Evolutionary conservation across 306 rosid species (phyloP), one percentile per base, ranked within the genome.

Genomic region (Cercis canadensis): DNA sequence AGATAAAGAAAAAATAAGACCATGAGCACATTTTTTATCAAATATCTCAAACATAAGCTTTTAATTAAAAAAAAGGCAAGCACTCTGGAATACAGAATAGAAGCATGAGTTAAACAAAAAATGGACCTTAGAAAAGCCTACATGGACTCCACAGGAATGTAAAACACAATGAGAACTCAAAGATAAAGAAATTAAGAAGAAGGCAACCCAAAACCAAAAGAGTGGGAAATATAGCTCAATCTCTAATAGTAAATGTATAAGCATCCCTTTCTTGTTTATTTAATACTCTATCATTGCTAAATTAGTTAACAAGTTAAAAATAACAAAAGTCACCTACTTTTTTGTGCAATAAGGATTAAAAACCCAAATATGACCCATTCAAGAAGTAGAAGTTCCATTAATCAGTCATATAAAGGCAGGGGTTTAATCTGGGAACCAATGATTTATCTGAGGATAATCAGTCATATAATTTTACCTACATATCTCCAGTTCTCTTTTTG

Each of bases 401-500:
- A 44, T 11, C n/a, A n/a, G n/a, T n/a, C n/a, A n/a, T n/a, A n/a
- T 4, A 43, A 52, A 81, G 33, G 33, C 66, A 56, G 46, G 45
- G 45, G 62, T 44, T 60, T 15, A 63, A 58, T 73, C 8, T 10
- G n/a, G 32, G 21, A 5, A 51, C 55, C n/a, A 62, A 57, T 3
- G 45, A 13, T 63, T 62, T 55, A 62, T 52, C 55, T 47, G 29
- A 29, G 37, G 45, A 67, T 64, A 41, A 64, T 63, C 60, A 29
- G 37, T 15, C 62, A 67, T 43, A 55, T 45, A 78, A 60, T 41
- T 83, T 80, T 86, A 94, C 98, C 97, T 40, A 82, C 78, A 72
- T 41, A 75, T 72, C 80, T 87, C 97, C 97, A 94, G 69, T 86
- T 89, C 76, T 81, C 89, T 79, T 90, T 94, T 65, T 78, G 85